Evolutionary conservation across 164 flowering plant species (phyloP).

Genomic region (Vitis riparia): DNA sequence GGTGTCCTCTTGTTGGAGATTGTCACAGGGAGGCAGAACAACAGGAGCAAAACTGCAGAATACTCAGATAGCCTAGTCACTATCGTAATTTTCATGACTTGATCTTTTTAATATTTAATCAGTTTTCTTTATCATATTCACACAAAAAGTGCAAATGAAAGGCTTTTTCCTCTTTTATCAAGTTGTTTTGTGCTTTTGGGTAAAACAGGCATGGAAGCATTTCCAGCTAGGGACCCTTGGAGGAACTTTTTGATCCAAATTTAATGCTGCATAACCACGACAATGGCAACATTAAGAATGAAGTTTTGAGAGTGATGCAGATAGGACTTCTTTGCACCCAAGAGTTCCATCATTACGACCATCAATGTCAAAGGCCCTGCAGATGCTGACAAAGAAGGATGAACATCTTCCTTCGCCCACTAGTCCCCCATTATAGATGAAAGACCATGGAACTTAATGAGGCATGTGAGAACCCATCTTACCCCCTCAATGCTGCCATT

Average conservation of each 20-base stretch:
- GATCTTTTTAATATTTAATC: not conserved
- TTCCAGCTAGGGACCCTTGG: slow-evolving; percentile 47
- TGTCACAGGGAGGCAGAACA: slow-evolving; percentile 53
- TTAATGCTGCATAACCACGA: slow-evolving; percentile 36
- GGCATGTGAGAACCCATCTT: slow-evolving; percentile 28
- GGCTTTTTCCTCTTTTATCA: not conserved
- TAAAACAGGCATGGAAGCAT: slow-evolving; percentile 63
- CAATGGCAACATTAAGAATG: slow-evolving; percentile 32
- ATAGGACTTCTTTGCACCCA: slow-evolving; percentile 89
- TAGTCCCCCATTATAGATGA: slow-evolving; percentile 77
- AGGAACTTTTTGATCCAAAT: slow-evolving; percentile 60
- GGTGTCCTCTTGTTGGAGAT: slow-evolving; percentile 64
- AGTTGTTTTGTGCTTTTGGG: not conserved
- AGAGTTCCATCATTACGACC: slow-evolving; percentile 66
- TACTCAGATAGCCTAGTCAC: slow-evolving; percentile 67
- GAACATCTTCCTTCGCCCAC: slow-evolving; percentile 60
- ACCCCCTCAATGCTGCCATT: slow-evolving; percentile 25
- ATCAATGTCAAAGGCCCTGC: slow-evolving; percentile 64
- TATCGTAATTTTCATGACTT: slow-evolving; percentile 37
- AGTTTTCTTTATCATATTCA: not conserved
- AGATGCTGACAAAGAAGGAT: slow-evolving; percentile 58
- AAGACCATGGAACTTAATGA: slow-evolving; percentile 62
- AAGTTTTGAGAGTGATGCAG: slow-evolving; percentile 58
- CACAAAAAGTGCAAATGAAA: not conserved
- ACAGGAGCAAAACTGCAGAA: slow-evolving; percentile 53